Base-by-base conservation (phyloP, 73 alveolate genomes). In the Urostyla sp. region DNA sequence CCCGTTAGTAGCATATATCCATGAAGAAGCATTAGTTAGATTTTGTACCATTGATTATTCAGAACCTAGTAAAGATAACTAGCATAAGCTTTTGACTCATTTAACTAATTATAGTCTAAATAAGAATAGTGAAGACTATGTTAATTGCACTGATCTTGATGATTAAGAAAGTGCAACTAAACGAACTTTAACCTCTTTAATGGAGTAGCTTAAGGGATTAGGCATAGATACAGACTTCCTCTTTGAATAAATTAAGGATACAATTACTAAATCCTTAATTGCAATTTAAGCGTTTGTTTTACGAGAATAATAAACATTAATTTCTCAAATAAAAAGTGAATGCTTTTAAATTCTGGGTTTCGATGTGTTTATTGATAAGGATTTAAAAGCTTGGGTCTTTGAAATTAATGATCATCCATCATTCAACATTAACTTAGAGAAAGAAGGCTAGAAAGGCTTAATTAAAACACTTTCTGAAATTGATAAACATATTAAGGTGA, bases 1-100 rank as follows among this genome's bases (percentile, higher is more conserved):
- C 40, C 99, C 99, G 16, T 67, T 93, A 45, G 61, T 85, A 63
- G 94, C 94, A 13, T 97, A 75, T 67, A 80, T 97, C n/a, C 92
- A 92, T 85, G 90, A 94, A 67, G 99, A 96, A 73, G 99, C 99
- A 6, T 73, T 96, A 49, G 98, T 96, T 28, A 85, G 98, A 46
- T 91, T 95, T 67, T 87, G 98, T 56, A 87, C 96, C 32, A 98
- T 86, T 6, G 96, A 89, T 44, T 98, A 95, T 79, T 78, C 75
- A 40, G 80, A 85, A 43, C 98, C 99, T 6, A 72, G 59, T 11
- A 78, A 74, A 13, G 92, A 78, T 45, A 95, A 95, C 75, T 51
- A 93, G 80, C 87, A 88, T 35, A 86, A 88, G 44, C 80, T 88
- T 0, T 83, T 76, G 49, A 84, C 88, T 95, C 99, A 95, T 59